Base-by-base conservation (phyloP, 768 basidiomycete genomes). In the Obba rivulosa region DNA sequence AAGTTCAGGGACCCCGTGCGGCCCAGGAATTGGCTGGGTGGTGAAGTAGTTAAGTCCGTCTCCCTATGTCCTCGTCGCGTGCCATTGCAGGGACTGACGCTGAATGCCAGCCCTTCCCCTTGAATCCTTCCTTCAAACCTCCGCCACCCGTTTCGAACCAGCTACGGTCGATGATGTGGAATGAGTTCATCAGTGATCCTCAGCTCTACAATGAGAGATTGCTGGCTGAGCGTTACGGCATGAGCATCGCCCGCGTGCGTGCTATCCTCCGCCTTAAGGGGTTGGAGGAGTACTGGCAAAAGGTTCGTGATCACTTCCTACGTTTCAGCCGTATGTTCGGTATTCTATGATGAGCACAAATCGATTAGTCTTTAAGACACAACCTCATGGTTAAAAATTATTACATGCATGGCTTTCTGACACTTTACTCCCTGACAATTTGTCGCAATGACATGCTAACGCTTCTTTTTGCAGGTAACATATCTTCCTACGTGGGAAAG, bases 301-400 rank as follows among this genome's bases (percentile, higher is more conserved):
- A 87, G 85, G 88, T 86, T 60, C 60, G 79, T 45, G 41, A 24
- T 38, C 42, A 31, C 34, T 22, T 47, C 24, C 36, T 36, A 22
- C 38, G 22, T 42, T 55, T 53, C 43, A 22, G 44, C 52, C 52
- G 53, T 58, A 40, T 57, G 34, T 40, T 41, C 41, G 55, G n/a
- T 21, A 8, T n/a, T 21, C 14, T 4, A 42, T 20, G 84, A 81
- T 76, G 76, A 78, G 69, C 67, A 66, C 68, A 77, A 68, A 77
- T 76, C 85, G 92, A 93, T 94, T 94, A 93, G 90, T 94, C 89
- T 91, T 91, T 66, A 84, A 90, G 90, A 90, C 84, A 59, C 53
- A 54, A 53, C 64, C 42, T 69, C 28, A 78, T 88, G 87, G 85
- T 89, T 88, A 80, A 70, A 80, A 62, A 63, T 50, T 46, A 56